These are phyloP conservation scores for Protea cynaroides DNA, from an alignment of 164 flowering plant genomes.

Conservation along the genomic window DNA sequence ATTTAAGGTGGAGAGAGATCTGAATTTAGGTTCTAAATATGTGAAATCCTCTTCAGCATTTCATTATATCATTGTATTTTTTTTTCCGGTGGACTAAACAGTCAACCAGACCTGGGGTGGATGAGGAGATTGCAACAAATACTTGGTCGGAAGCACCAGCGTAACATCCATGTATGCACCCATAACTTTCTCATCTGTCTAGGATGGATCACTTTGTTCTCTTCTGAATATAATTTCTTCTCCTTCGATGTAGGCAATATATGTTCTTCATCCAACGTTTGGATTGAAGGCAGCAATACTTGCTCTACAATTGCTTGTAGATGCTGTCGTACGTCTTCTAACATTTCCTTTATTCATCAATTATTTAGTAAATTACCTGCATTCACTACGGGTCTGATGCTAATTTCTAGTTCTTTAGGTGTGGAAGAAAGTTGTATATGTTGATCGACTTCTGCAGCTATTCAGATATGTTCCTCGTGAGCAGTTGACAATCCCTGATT, in stretches of 20 bases:
- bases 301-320: constrained; percentile 75
- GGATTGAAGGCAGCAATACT: constrained; percentile 77
- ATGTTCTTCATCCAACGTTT: constrained; percentile 88
- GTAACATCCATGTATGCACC: constrained; percentile 74
- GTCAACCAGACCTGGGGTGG: constrained; percentile 97
- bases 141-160: constrained; percentile 94
- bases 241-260: constrained; percentile 57
- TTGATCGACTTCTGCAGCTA: constrained; percentile 85
- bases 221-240: constrained; percentile 9
- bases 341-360: not conserved
- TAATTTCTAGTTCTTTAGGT: constrained; percentile 32
- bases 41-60: not conserved
- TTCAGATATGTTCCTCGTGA: constrained; percentile 98
- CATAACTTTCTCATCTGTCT: not conserved
- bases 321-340: constrained; percentile 54
- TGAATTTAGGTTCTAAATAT: not conserved
- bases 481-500: constrained; percentile 91
- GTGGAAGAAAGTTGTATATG: constrained; percentile 93
- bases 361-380: too few species aligned
- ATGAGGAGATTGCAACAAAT: constrained; percentile 92
- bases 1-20: too few species aligned
- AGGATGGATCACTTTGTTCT: not conserved
- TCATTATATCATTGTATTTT: constrained; percentile 1
- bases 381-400: too few species aligned
- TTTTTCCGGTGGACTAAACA: constrained; percentile 22